These are phyloP conservation scores for Paraurostyla sp. DNA, from an alignment of 73 alveolate genomes.

Conservation along the genomic window DNA sequence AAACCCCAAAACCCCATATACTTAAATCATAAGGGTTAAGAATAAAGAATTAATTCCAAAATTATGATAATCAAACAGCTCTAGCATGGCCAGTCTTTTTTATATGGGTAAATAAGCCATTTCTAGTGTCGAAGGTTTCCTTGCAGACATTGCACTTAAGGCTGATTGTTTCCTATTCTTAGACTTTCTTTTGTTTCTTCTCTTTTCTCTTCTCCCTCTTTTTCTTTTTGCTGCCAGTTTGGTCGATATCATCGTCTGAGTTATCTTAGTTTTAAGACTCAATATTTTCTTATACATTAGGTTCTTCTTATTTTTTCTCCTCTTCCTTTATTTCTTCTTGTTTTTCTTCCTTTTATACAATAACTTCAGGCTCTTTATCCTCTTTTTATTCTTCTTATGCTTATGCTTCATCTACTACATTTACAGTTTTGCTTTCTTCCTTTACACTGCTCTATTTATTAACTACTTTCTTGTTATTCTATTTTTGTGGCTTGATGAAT, in stretches of 20 bases:
- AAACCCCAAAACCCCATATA: no score
- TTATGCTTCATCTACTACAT: constrained; percentile 60
- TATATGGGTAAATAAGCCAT: constrained; percentile 79
- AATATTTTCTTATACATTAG: constrained; percentile 46
- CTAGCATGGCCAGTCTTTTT: constrained; percentile 81
- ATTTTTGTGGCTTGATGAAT: constrained; percentile 55
- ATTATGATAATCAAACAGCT: constrained; percentile 35
- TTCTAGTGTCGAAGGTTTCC: constrained; percentile 70
- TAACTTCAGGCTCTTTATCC: constrained; percentile 28
- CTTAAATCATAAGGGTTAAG: no score
- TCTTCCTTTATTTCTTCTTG: constrained; percentile 9
- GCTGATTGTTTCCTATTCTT: constrained; percentile 64
- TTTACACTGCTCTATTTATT: not conserved
- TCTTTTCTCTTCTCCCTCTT: constrained; percentile 62
- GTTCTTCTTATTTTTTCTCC: constrained; percentile 3
- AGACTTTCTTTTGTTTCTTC: constrained; percentile 73
- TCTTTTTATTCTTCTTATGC: not conserved
- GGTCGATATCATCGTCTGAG: constrained; percentile 38
- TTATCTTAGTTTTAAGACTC: constrained; percentile 49
- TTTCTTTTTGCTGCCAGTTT: constrained; percentile 29
- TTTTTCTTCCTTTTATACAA: not conserved
- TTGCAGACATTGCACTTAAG: constrained; percentile 78
- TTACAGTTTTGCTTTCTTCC: constrained; percentile 39
- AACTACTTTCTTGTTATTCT: constrained; percentile 36
- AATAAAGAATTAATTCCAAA: not conserved